Evolutionary conservation across 108 stramenopile genomes (phyloP).

Genomic region (Cylindrotheca closterium): DNA sequence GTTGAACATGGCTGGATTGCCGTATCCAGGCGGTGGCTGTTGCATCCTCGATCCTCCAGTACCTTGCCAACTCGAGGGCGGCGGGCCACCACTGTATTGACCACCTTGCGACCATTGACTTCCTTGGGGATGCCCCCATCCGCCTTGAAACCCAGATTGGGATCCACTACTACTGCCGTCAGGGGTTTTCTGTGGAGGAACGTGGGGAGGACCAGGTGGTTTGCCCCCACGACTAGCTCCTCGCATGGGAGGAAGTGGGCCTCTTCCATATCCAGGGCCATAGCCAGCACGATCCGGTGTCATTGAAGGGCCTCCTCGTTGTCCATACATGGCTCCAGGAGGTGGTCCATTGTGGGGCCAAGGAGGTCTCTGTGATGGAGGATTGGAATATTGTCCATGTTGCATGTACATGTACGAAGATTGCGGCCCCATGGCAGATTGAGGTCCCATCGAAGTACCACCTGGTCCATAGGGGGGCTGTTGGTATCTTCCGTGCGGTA

Average conservation of each 20-base stretch:
- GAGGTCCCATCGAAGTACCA: constrained; percentile 32
- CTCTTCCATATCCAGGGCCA: constrained; percentile 25
- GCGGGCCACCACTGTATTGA: constrained; percentile 10
- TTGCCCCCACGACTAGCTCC: constrained; percentile 9
- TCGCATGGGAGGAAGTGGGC: constrained; percentile 24
- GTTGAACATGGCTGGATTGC: constrained; percentile 19
- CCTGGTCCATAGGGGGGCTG: constrained; percentile 31
- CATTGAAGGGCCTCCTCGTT: constrained; percentile 36
- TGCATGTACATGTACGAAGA: constrained; percentile 26
- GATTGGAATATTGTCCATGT: constrained; percentile 28
- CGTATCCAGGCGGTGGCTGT: constrained; percentile 29
- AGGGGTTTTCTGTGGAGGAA: constrained; percentile 15
- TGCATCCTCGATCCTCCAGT: constrained; percentile 35
- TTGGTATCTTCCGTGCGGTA: constrained; percentile 21
- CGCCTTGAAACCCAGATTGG: constrained; percentile 13
- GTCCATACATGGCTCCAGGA: constrained; percentile 25
- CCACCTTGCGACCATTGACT: constrained; percentile 21
- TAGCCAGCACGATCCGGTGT: constrained; percentile 33
- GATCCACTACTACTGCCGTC: constrained; percentile 16
- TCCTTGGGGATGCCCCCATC: constrained; percentile 13
- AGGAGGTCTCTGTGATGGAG: constrained; percentile 25
- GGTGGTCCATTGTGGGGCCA: constrained; percentile 31
- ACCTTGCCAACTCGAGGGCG: constrained; percentile 17
- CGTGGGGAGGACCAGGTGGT: constrained; percentile 3
- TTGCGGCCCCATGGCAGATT: constrained; percentile 24